Evolutionary conservation across 2,329 filamentous ascomycete genomes (phyloP), one percentile per base, ranked within the genome.

Genomic region (Grosmannia serpens): DNA sequence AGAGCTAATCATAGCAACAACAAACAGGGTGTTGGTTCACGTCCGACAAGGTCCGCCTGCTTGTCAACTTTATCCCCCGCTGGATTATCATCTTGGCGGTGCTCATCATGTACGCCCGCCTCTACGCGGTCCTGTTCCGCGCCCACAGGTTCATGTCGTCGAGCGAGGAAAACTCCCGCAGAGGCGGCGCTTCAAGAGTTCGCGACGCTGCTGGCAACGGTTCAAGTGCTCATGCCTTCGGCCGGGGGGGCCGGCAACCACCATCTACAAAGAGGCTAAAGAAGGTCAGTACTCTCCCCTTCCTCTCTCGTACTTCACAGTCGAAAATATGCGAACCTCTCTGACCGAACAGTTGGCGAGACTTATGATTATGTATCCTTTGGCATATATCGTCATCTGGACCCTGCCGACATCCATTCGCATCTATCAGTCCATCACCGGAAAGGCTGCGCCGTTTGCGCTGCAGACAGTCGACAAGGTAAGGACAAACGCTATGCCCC

Each of bases 11-110:
- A 20, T 53, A 22, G 15, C 29, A 31, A 53, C 50, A 5, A 13
- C n/a, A 17, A 13, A 44, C 20, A 55, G 53, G 53, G 53, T 55
- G 53, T 24, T 55, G 53, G 53, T 55, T 55, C 53, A 55, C 53
- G 15, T 55, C 53, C 11, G 53, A 55, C 38, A 24, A 46, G 38
- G 24, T 55, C 38, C 35, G 53, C 13, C 38, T 55, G n/a, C 38
- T 55, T 6, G 53, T n/a, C 53, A 55, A 55, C 20, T 55, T 55
- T 46, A 46, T 55, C 8, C 53, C 53, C 10, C 38, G 38, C 24
- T 55, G 53, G 53, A 3, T 55, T 5, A 55, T 55, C 22, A 55
- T 55, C 29, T 11, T 22, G 13, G 29, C 46, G 5, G 26, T 55
- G 24, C 24, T 55, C 13, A 24, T 22, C 38, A 55, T 55, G 53